These are phyloP conservation scores for Chytridium lagenaria DNA, from an alignment of 371 early-diverging fungal species.

Conservation along the genomic window DNA sequence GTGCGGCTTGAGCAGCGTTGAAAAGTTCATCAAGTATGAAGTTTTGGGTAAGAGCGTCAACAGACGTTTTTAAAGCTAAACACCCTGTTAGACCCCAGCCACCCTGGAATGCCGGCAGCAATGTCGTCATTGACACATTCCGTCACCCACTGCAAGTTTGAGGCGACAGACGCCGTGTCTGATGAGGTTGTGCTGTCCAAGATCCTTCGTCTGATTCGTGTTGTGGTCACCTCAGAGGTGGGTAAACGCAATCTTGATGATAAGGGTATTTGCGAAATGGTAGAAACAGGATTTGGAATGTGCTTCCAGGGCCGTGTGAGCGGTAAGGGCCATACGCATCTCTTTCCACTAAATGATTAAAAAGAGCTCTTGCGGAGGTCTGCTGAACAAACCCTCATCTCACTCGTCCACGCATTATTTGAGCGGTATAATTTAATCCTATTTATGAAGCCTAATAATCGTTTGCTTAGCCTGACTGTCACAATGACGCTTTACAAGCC, in stretches of 20 bases:
- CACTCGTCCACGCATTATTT: conserved; percentile 63
- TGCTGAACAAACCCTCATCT: conserved; percentile 81
- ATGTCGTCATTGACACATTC: conserved; percentile 74
- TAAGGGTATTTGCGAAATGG: conserved; percentile 92
- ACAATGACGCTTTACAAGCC: conserved; percentile 15
- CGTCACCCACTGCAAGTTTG: conserved; percentile 94
- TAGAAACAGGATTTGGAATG: conserved; percentile 95
- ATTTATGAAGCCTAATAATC: background rate
- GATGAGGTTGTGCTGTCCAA: conserved; percentile 92
- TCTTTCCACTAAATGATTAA: background rate
- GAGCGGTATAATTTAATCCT: conserved; percentile 28
- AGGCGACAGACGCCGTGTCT: conserved; percentile 87
- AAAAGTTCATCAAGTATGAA: conserved; percentile 86
- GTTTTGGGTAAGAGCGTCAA: conserved; percentile 68
- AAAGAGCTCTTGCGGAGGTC: conserved; percentile 78
- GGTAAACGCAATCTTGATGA: conserved; percentile 73
- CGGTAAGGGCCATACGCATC: conserved; percentile 58
- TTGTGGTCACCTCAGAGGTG: conserved; percentile 58
- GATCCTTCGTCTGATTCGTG: conserved; percentile 82
- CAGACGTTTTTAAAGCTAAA: background rate
- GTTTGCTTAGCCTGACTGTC: conserved; percentile 24
- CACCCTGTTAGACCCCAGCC: conserved; percentile 63
- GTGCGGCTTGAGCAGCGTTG: conserved; percentile 83
- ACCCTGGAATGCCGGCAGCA: conserved; percentile 69
- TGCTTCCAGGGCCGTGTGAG: conserved; percentile 91